phyloP scores from a whole-genome alignment of 2,329 filamentous ascomycete genomes.

The Aspergillus phoenicis region DNA sequence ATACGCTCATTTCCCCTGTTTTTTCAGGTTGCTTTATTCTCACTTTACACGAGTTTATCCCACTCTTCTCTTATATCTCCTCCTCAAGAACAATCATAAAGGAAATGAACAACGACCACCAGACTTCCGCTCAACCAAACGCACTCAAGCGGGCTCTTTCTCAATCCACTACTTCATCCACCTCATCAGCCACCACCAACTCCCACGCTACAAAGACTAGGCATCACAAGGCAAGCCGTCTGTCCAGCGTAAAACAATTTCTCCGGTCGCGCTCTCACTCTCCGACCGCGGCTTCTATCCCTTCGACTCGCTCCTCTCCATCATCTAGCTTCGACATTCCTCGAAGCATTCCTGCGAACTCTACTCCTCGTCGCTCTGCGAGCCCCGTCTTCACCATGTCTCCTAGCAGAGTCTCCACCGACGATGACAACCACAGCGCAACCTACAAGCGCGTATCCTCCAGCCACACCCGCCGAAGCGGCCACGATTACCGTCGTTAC shows the following conservation, averaged over 20 bases:
- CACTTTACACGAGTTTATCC: slow-evolving; percentile 1
- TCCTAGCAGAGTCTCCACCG: slow-evolving; percentile 16
- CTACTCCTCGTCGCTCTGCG: slow-evolving; percentile 15
- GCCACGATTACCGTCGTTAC: slow-evolving; percentile 41
- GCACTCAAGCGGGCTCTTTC: slow-evolving; percentile 19
- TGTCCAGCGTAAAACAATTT: slow-evolving; percentile 2
- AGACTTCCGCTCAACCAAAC: slow-evolving; percentile 1
- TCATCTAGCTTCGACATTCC: slow-evolving; percentile 10
- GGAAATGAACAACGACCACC: slow-evolving; percentile 10
- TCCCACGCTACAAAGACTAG: neutral
- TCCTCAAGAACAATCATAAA: neutral
- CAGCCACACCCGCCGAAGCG: slow-evolving; percentile 28
- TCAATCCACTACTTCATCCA: slow-evolving; percentile 23
- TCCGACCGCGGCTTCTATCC: slow-evolving; percentile 15
- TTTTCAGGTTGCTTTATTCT: neutral
- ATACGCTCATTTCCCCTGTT: neutral
- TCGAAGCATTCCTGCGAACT: slow-evolving; percentile 16
- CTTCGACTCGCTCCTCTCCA: slow-evolving; percentile 11
- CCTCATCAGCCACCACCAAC: slow-evolving; percentile 8
- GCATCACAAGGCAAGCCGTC: slow-evolving; percentile 15
- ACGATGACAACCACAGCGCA: slow-evolving; percentile 22
- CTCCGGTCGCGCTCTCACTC: slow-evolving; percentile 10
- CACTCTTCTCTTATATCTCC: neutral
- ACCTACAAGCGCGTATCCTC: slow-evolving; percentile 18
- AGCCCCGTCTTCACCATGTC: slow-evolving; percentile 26